Evolutionary conservation across 208 protist species (phyloP), one percentile per base, ranked within the genome.

Genomic region (Phytomonas sp.): DNA sequence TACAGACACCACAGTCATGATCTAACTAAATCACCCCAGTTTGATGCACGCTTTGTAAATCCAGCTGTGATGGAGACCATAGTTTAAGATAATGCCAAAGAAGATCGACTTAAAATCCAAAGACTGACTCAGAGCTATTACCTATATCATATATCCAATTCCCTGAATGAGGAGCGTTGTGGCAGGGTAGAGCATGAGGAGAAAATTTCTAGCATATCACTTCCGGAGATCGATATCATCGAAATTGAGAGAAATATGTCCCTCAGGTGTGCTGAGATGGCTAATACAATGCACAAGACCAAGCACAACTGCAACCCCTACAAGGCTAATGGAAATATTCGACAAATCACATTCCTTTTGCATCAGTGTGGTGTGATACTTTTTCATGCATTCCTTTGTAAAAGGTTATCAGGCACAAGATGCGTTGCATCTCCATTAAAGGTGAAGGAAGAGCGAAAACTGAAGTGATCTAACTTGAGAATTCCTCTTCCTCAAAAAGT

Each of bases 401-500:
- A 5, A 56, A 26, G 23, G 5, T 56, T 56, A 56, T 26, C 46
- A 56, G 46, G 46, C 20, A 26, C 13, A 11, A 26, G 20, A 56
- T 56, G 20, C 46, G 4, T 56, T 26, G 17, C 20, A 56, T 56
- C 20, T 29, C 13, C 34, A 28, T 74, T 61, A 70, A 17, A 31
- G 9, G 8, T 2, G 26, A 15, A 61, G 34, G 56, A 33, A 37
- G 63, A 72, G 28, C 33, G 17, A 66, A 56, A 56, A 56, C 8
- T 26, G 6, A 56, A 56, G 20, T 26, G 43, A 0, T 32, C 43
- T 31, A 51, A 9, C 36, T 74, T 76, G 75, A 37, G 73, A 20
- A 60, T 71, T 66, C n/a, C 71, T 65, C 68, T 68, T 66, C 60
- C 28, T 67, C 62, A 63, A 91, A 91, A 37, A 80, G 56, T 0